A percentile compares a stretch with the other conserved stretches of the same genome.
Conservation (phyloP, 768 basidiomycete genomes). For the Sporobolomyces phaffii region DNA sequence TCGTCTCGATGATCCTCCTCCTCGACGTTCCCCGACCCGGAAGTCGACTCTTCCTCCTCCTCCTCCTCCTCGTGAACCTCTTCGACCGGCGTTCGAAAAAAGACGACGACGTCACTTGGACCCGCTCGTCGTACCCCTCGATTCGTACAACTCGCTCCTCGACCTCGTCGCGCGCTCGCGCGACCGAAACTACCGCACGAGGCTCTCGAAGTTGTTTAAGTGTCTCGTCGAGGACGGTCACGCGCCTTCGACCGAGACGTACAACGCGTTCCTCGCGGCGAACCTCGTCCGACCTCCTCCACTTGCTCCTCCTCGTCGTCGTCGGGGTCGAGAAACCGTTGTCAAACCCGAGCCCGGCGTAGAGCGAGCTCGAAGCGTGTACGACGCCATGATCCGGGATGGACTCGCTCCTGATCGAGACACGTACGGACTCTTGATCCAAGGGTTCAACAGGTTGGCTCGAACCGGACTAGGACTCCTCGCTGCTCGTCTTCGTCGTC, state of each 20-base stretch:
- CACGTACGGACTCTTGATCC: conserved; percentile 24
- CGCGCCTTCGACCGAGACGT: background rate
- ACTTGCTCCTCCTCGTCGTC: background rate
- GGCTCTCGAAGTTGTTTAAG: background rate
- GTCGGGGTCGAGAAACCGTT: conserved; percentile 25
- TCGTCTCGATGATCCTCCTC: background rate
- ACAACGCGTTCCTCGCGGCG: conserved; percentile 15
- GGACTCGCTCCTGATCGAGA: conserved; percentile 10
- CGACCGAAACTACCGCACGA: background rate
- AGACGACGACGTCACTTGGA: background rate
- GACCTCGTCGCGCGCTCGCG: conserved; percentile 3
- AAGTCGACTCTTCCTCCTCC: too few relatives aligned
- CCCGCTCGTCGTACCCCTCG: conserved; percentile 16
- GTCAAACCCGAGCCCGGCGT: conserved; percentile 15
- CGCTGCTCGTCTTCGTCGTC: too few relatives aligned
- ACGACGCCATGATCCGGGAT: conserved; percentile 9
- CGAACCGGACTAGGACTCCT: too few relatives aligned
- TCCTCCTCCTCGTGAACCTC: too few relatives aligned
- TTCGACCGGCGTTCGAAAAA: too few relatives aligned
- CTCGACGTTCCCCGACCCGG: too few relatives aligned
- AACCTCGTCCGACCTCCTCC: conserved; percentile 7
- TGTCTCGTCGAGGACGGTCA: conserved; percentile 11
- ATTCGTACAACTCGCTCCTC: conserved; percentile 11
- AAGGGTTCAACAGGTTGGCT: conserved; percentile 25
- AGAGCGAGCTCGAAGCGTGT: too few relatives aligned